These are phyloP conservation scores for Heritiera fomes DNA, from an alignment of 345 rosid species.

Conservation along the genomic window DNA sequence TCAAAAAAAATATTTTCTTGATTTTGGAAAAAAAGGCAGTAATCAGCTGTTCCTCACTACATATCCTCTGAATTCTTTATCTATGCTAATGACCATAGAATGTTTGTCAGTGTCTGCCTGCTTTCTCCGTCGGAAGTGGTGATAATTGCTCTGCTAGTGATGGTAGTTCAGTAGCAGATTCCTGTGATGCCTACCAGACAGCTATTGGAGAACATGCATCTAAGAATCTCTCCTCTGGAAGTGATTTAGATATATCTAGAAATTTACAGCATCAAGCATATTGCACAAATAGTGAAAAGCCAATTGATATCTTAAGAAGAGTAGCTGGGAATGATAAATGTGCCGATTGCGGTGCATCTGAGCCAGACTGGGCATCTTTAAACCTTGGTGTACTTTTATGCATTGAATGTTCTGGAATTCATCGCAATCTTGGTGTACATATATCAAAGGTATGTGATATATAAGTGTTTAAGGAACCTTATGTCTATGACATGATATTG, in stretches of 20 bases:
- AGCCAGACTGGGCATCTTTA: slow-evolving; percentile 87
- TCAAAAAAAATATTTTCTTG: background rate
- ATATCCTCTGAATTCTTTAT: slow-evolving; percentile 1
- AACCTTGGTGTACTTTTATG: slow-evolving; percentile 77
- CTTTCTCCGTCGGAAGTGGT: slow-evolving; percentile 36
- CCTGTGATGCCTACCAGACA: slow-evolving; percentile 43
- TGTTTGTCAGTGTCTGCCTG: slow-evolving; percentile 49
- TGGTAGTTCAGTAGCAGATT: slow-evolving; percentile 45
- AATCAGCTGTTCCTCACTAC: background rate
- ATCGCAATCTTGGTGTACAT: slow-evolving; percentile 85
- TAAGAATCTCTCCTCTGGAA: slow-evolving; percentile 39
- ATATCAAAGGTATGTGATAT: slow-evolving; percentile 60
- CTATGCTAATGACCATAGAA: slow-evolving; percentile 18
- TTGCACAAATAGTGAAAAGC: slow-evolving; percentile 49
- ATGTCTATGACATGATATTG: background rate
- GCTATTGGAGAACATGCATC: slow-evolving; percentile 39
- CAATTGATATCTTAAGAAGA: slow-evolving; percentile 58
- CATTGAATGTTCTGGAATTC: slow-evolving; percentile 79
- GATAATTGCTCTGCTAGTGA: slow-evolving; percentile 49
- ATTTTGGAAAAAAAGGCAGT: background rate
- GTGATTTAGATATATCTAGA: slow-evolving; percentile 42
- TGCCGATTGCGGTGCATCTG: slow-evolving; percentile 79
- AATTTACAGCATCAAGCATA: slow-evolving; percentile 45
- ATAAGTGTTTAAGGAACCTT: slow-evolving; percentile 1
- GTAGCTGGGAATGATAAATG: slow-evolving; percentile 71